Percentiles rank a stretch among this genome's conserved stretches.
Evolutionary conservation across 805 yeast genomes (phyloP).

Genomic region (Zygoascus biomembranicola): DNA sequence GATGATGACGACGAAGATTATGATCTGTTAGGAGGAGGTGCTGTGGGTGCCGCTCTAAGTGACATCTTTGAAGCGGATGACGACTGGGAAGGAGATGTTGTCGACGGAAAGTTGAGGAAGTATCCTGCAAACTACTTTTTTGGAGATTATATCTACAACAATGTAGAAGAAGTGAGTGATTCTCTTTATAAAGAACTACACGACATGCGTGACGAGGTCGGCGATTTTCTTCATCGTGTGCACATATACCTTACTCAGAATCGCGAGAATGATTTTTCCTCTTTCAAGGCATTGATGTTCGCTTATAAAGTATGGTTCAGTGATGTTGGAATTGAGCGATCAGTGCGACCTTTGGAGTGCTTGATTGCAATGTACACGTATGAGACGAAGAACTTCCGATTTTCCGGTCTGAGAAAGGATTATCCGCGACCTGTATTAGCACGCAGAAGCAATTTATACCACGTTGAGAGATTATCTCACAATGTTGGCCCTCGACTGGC

Average conservation of each 20-base stretch:
- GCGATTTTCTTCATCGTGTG: constrained; percentile 53
- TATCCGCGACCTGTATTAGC: constrained; percentile 75
- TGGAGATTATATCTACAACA: constrained; percentile 37
- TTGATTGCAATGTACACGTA: constrained; percentile 47
- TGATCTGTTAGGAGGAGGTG: constrained; percentile 22
- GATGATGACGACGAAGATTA: constrained; percentile 19
- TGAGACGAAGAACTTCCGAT: constrained; percentile 50
- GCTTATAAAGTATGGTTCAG: constrained; percentile 69
- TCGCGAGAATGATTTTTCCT: constrained; percentile 54
- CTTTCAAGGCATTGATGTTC: constrained; percentile 53
- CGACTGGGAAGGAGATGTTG: constrained; percentile 31
- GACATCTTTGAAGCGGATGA: constrained; percentile 22
- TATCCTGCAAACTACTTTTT: constrained; percentile 61
- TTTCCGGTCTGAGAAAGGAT: constrained; percentile 57
- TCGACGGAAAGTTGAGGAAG: constrained; percentile 39
- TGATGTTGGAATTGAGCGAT: constrained; percentile 68
- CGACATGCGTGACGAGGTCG: constrained; percentile 49
- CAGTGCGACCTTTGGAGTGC: constrained; percentile 48
- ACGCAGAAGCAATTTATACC: constrained; percentile 63
- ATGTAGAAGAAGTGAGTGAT: constrained; percentile 33
- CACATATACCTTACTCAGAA: constrained; percentile 39
- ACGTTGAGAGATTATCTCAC: constrained; percentile 61
- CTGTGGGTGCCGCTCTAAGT: constrained; percentile 24
- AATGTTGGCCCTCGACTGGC: constrained; percentile 69
- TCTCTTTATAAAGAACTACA: constrained; percentile 47